A percentile compares a stretch with the other conserved stretches of the same genome.
Evolutionary conservation across 1,284 basidiomycete species (phyloP).

Genomic region (Anthracocystis panici-leucophaei): DNA sequence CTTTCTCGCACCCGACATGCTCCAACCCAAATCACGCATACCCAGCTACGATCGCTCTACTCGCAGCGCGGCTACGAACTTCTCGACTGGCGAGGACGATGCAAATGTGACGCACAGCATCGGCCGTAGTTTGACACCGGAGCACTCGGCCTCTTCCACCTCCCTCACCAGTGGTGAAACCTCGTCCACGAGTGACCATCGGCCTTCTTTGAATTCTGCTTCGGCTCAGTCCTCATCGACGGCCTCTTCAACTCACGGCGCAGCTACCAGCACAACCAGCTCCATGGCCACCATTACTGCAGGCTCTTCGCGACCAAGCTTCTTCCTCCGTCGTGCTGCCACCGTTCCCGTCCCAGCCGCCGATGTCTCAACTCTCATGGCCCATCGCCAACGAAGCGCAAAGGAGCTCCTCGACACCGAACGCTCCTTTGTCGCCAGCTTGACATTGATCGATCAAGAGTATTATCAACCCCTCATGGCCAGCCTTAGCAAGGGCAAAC

Average conservation of each 20-base stretch:
- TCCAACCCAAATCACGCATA: conserved; percentile 23
- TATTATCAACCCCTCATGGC: conserved; percentile 64
- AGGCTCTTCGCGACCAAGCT: conserved; percentile 36
- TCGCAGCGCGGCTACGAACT: conserved; percentile 10
- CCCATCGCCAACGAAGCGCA: conserved; percentile 41
- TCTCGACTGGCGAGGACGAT: conserved; percentile 12
- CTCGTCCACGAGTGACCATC: conserved; percentile 6
- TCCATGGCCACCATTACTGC: conserved; percentile 42
- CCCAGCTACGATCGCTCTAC: conserved; percentile 37
- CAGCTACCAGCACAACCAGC: conserved; percentile 23
- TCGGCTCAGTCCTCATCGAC: conserved; percentile 16
- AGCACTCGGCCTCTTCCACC: conserved; percentile 13
- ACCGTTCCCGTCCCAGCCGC: conserved; percentile 25
- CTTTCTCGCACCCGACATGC: conserved; percentile 28
- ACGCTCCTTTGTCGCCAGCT: conserved; percentile 59
- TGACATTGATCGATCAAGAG: conserved; percentile 57
- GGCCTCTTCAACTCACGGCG: conserved; percentile 33
- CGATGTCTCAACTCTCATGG: conserved; percentile 30
- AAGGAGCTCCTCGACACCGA: conserved; percentile 66
- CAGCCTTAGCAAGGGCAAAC: conserved; percentile 34
- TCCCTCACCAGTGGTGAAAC: conserved; percentile 19
- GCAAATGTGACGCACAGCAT: not conserved
- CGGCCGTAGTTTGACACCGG: conserved; percentile 8
- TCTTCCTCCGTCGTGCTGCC: conserved; percentile 40
- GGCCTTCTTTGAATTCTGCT: conserved; percentile 9